Conservation (phyloP, 2,329 filamentous ascomycete genomes). For the Geosmithia morbida region DNA sequence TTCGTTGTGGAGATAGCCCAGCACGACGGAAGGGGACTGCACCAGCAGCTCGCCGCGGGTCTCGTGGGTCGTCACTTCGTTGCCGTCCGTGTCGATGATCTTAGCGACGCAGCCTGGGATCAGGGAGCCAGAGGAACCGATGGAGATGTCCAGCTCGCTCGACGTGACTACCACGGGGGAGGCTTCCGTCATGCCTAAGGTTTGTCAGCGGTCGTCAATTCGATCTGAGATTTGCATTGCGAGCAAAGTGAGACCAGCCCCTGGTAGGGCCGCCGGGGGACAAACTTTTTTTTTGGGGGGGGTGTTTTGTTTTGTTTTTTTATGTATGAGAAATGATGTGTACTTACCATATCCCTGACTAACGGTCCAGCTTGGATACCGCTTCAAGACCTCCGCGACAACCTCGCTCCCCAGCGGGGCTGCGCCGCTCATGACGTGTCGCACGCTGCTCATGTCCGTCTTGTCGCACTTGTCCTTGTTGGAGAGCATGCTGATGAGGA, state of each 20-base stretch:
- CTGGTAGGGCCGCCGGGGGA: conserved; percentile 12
- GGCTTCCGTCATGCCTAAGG: conserved; percentile 59
- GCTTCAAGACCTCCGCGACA: conserved; percentile 41
- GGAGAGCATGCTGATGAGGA: conserved; percentile 60
- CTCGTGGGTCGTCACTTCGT: conserved; percentile 50
- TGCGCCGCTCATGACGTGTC: conserved; percentile 53
- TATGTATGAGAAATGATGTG: too few species aligned
- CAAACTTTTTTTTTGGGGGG: too few species aligned
- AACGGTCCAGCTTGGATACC: conserved; percentile 51
- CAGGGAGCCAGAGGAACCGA: conserved; percentile 58
- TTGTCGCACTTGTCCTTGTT: conserved; percentile 42
- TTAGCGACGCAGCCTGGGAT: conserved; percentile 50
- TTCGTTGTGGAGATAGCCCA: conserved; percentile 74
- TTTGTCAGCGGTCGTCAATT: too few species aligned
- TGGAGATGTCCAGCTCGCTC: conserved; percentile 46
- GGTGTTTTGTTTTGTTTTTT: too few species aligned
- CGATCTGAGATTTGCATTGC: too few species aligned
- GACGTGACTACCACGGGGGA: conserved; percentile 53
- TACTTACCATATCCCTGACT: conserved; percentile 56
- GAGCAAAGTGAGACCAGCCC: conserved; percentile 40
- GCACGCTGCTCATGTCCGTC: conserved; percentile 56
- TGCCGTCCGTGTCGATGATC: conserved; percentile 49
- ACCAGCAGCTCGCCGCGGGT: conserved; percentile 68
- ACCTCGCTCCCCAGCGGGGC: conserved; percentile 61
- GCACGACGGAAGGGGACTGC: conserved; percentile 55